phyloP scores from a whole-genome alignment of 1,284 basidiomycete genomes.

The Leccinum griseonigrum region DNA sequence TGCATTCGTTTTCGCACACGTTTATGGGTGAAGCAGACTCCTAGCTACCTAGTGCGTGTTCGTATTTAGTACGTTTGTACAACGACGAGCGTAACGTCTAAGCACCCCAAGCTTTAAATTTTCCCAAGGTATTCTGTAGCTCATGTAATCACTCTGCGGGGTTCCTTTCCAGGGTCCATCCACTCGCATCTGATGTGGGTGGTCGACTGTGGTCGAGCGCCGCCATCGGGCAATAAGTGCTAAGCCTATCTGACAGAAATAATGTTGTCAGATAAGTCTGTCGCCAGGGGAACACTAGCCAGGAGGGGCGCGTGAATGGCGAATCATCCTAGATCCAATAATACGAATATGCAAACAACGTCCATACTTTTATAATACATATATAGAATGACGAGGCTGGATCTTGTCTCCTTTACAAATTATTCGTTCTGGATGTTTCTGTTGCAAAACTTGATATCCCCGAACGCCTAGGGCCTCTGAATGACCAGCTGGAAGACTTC shows the following conservation, averaged over 20 bases:
- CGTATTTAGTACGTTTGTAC: too few relatives aligned
- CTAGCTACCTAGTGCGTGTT: not conserved
- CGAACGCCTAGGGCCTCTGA: not conserved
- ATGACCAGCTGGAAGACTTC: slow-evolving; percentile 6
- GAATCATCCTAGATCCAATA: not conserved
- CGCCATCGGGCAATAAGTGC: not conserved
- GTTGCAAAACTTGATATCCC: not conserved
- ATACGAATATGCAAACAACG: not conserved
- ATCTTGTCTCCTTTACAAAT: not conserved
- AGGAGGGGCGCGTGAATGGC: not conserved
- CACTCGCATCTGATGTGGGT: not conserved
- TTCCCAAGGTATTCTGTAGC: too few relatives aligned
- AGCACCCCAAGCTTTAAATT: too few relatives aligned
- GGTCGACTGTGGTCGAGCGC: not conserved
- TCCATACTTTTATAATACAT: not conserved
- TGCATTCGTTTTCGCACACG: not conserved
- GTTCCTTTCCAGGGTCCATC: not conserved
- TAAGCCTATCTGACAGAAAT: not conserved
- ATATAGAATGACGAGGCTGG: not conserved
- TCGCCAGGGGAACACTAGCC: not conserved
- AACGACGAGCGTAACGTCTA: too few relatives aligned
- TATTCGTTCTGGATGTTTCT: not conserved
- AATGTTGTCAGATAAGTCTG: too few relatives aligned
- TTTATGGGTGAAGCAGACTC: not conserved
- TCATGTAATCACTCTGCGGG: too few relatives aligned